phyloP scores from a whole-genome alignment of 1,284 basidiomycete genomes.

The Thelephora terrestris region DNA sequence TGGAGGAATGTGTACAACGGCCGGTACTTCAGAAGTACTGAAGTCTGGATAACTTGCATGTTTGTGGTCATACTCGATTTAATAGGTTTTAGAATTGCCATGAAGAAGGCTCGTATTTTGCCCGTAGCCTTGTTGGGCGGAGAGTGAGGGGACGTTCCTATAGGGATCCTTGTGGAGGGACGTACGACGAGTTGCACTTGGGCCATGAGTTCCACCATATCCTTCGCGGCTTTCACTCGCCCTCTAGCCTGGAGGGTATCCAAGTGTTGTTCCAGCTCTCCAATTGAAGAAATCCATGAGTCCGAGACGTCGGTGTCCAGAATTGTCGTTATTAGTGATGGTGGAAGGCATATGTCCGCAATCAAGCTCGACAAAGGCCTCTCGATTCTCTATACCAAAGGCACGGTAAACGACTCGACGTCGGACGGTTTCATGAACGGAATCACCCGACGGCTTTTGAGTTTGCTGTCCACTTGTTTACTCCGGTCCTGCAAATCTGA shows the following conservation, averaged over 20 bases:
- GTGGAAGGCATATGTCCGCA: slow-evolving; percentile 75
- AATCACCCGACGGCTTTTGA: slow-evolving; percentile 74
- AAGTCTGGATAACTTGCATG: slow-evolving; percentile 87
- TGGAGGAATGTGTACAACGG: slow-evolving; percentile 82
- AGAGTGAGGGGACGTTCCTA: slow-evolving; percentile 3
- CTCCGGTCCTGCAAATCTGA: slow-evolving; percentile 86
- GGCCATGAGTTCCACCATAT: slow-evolving; percentile 76
- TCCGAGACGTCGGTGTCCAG: slow-evolving; percentile 79
- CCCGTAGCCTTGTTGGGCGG: slow-evolving; percentile 56
- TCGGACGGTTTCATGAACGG: not conserved
- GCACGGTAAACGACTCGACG: not conserved
- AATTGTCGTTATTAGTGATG: slow-evolving; percentile 67
- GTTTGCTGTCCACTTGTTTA: slow-evolving; percentile 78
- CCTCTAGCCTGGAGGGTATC: slow-evolving; percentile 58
- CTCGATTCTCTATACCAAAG: slow-evolving; percentile 64
- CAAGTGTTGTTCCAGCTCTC: slow-evolving; percentile 71
- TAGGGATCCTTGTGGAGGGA: slow-evolving; percentile 5
- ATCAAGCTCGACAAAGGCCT: slow-evolving; percentile 77
- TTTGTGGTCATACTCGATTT: slow-evolving; percentile 82
- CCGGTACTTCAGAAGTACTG: slow-evolving; percentile 78
- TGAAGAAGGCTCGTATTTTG: slow-evolving; percentile 84
- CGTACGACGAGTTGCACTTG: slow-evolving; percentile 77
- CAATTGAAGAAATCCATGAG: slow-evolving; percentile 74
- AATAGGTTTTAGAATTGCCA: slow-evolving; percentile 76
- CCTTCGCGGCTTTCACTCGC: slow-evolving; percentile 77